phyloP scores from a whole-genome alignment of 495 filamentous ascomycete species.

The Aspergillus sclerotioniger region DNA sequence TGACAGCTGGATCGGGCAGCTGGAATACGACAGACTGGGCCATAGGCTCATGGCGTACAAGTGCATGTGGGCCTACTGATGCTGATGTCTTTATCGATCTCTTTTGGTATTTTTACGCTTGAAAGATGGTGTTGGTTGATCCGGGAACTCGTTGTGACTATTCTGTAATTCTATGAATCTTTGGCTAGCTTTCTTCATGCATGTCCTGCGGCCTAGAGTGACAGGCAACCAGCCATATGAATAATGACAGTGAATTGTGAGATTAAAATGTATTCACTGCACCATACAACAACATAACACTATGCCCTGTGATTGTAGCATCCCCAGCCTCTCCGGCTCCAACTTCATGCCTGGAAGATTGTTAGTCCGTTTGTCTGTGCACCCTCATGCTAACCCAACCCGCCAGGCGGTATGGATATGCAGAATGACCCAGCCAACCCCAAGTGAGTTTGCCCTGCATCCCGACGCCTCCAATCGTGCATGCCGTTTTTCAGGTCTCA shows the following conservation, averaged over 20 bases:
- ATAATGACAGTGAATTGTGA: neutral
- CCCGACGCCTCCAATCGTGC: neutral
- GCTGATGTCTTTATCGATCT: slow-evolving; percentile 13
- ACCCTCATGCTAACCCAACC: slow-evolving; percentile 12
- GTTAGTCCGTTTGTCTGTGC: slow-evolving; percentile 2
- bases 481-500: neutral
- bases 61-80: slow-evolving; percentile 76
- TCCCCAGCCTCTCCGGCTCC: too few species aligned
- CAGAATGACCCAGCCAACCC: slow-evolving; percentile 22
- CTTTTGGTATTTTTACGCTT: slow-evolving; percentile 14
- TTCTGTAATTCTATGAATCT: slow-evolving; percentile 10
- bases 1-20: slow-evolving; percentile 86
- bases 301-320: too few species aligned
- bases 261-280: too few species aligned
- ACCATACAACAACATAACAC: neutral
- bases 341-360: neutral
- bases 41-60: slow-evolving; percentile 79
- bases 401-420: slow-evolving; percentile 21
- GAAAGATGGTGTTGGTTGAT: slow-evolving; percentile 1
- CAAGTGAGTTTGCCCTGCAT: slow-evolving; percentile 22
- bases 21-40: slow-evolving; percentile 87
- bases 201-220: neutral
- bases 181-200: slow-evolving; percentile 7
- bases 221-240: neutral
- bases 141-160: neutral